Evolutionary conservation across 371 early-diverging fungal species (phyloP).

Genomic region (Mortierella polycephala): DNA sequence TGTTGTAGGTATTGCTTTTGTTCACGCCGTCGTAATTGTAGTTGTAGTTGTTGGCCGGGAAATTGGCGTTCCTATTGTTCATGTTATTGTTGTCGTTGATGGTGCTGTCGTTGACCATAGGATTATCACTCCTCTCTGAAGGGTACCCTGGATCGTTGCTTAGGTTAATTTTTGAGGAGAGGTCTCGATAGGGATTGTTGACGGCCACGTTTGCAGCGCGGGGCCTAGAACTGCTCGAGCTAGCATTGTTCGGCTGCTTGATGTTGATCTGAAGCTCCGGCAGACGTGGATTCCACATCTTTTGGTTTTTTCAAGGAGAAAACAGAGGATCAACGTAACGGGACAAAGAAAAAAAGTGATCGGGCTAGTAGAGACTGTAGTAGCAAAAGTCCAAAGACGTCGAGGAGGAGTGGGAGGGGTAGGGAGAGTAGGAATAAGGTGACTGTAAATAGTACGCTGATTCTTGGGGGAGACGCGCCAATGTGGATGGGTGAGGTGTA

Average conservation of each 20-base stretch:
- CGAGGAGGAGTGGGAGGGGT: too few relatives aligned
- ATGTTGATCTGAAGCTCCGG: not conserved
- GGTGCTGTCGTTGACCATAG: not conserved
- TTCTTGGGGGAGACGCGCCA: too few relatives aligned
- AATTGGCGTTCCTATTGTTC: conserved; percentile 1
- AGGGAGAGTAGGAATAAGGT: too few relatives aligned
- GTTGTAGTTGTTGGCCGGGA: not conserved
- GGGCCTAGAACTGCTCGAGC: not conserved
- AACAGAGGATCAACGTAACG: too few relatives aligned
- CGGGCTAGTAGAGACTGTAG: too few relatives aligned
- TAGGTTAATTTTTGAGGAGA: not conserved
- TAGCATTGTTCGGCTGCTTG: not conserved
- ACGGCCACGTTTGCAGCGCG: not conserved
- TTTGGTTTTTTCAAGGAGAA: too few relatives aligned
- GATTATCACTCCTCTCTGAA: conserved; percentile 1
- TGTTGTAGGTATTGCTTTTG: not conserved
- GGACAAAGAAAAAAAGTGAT: too few relatives aligned
- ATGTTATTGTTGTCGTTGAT: not conserved
- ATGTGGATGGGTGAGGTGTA: too few relatives aligned
- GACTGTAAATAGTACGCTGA: too few relatives aligned
- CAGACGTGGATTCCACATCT: conserved; percentile 3
- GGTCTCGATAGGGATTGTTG: not conserved
- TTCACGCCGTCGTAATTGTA: not conserved
- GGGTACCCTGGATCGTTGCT: not conserved
- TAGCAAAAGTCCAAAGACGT: too few relatives aligned